Evolutionary conservation across 148 eudicot genomes (phyloP), one percentile per base, ranked within the genome.

Genomic region (Rhododendron henanense): DNA sequence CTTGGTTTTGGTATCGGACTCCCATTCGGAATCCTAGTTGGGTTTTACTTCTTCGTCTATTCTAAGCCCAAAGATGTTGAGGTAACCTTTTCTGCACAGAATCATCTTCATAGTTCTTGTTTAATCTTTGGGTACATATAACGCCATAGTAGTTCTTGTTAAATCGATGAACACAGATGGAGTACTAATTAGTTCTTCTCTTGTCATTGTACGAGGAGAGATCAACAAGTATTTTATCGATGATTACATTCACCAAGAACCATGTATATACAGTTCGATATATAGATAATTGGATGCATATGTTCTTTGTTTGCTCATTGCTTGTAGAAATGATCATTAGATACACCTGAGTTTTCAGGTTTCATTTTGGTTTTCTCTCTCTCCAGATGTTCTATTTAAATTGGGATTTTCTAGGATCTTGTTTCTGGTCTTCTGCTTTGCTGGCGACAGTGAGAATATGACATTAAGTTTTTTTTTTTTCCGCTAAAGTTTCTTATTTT

Each of bases 1-100:
- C 74, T 94, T 80, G 99, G 99, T 57, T 92, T 94, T 85, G 90
- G 86, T 69, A 89, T 94, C 82, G 99, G 98, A 33, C 87, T 93
- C 25, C 91, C 91, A 14, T 5, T 96, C 74, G 99, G 99, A 5
- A 87, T 96, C n/a, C n/a, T n/a, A n/a, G n/a, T n/a, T n/a, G n/a
- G n/a, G n/a, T n/a, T n/a, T n/a, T n/a, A n/a, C n/a, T n/a, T n/a
- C n/a, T n/a, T n/a, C n/a, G n/a, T n/a, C n/a, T n/a, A n/a, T n/a
- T n/a, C n/a, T n/a, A n/a, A n/a, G n/a, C n/a, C n/a, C n/a, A n/a
- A n/a, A n/a, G n/a, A n/a, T n/a, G n/a, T n/a, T n/a, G n/a, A n/a
- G n/a, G n/a, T n/a, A n/a, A n/a, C n/a, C n/a, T n/a, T n/a, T n/a
- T n/a, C n/a, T n/a, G n/a, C n/a, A n/a, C n/a, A n/a, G n/a, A n/a